phyloP scores from a whole-genome alignment of 495 filamentous ascomycete species.

The Neurospora hispaniola region DNA sequence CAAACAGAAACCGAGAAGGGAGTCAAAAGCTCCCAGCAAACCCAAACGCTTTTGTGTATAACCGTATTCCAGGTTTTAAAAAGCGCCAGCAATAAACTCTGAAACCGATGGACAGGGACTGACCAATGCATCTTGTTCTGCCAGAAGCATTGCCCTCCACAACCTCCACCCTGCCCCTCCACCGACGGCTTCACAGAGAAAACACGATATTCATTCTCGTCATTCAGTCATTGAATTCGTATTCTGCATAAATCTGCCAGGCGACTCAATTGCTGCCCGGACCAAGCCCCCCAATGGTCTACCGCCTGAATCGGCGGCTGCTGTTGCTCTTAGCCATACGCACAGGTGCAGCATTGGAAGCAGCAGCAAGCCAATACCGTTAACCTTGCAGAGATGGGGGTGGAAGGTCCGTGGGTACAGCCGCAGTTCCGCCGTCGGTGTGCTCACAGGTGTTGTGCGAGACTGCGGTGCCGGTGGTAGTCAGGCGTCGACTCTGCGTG shows the following conservation, averaged over 20 bases:
- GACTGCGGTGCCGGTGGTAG: not conserved
- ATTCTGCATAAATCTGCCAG: slow-evolving; percentile 5
- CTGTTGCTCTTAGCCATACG: not conserved
- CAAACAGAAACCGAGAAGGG: slow-evolving; percentile 1
- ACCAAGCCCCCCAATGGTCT: not conserved
- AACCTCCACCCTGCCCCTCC: slow-evolving; percentile 10
- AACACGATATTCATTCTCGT: slow-evolving; percentile 13
- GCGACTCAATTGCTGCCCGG: not conserved
- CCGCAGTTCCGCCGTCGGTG: not conserved
- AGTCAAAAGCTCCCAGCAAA: not conserved
- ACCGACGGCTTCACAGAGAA: slow-evolving; percentile 2
- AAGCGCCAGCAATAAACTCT: not conserved
- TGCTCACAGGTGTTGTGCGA: not conserved
- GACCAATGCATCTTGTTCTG: slow-evolving; percentile 2
- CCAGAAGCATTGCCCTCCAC: not conserved
- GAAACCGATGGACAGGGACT: not conserved
- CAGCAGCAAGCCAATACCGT: not conserved
- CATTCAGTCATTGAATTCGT: slow-evolving; percentile 17
- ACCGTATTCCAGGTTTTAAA: not conserved
- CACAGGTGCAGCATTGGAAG: not conserved
- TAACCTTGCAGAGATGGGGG: not conserved
- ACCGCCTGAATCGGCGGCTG: not conserved
- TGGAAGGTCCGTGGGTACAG: not conserved
- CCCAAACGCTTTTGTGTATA: not conserved
- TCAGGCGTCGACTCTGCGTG: not conserved